Evolutionary conservation across 192 early-diverging fungal species (phyloP), one percentile per base, ranked within the genome.

Genomic region (Ramicandelaber brevisporus): DNA sequence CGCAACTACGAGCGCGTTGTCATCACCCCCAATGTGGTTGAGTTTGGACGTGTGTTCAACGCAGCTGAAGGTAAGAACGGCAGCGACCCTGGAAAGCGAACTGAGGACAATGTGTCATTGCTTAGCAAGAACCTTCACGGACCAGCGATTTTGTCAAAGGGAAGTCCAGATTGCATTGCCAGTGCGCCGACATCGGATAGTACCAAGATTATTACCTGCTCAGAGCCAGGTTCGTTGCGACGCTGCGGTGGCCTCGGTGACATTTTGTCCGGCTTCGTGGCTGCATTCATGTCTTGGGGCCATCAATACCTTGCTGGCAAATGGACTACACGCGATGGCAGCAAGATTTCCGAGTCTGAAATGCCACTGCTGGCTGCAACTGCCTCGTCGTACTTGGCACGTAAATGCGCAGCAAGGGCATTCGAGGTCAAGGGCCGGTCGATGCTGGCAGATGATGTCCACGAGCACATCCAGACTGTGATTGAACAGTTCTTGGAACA

Each of bases 181-280:
- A 69, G n/a, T n/a, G n/a, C n/a, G n/a, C n/a, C n/a, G n/a, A n/a
- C n/a, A n/a, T n/a, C n/a, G n/a, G n/a, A 87, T 43, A 80, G 74
- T 20, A 37, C 56, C 14, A 21, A 29, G 57, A 64, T 76, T 2
- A 44, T 72, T 28, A 27, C 44, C 1, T 80, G 74, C 24, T 55
- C 65, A 26, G 56, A 55, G 14, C 38, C 43, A 15, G 78, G 87
- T 13, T 72, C 77, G 2, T 47, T 79, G 23, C 66, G 85, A 26
- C 51, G 93, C 8, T 86, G 82, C 40, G 93, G 93, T 12, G 89
- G 93, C 1, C 93, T 95, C 37, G 93, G 93, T 17, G 93, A 98
- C 43, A 50, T 98, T 4, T 55, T 98, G 14, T 63, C 77, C 7
- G 93, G 93, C 10, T 36, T 67, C 4, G 42, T 83, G 16, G 78